Conservation (phyloP, 805 yeast genomes). For the Zygotorulaspora chibaensis region DNA sequence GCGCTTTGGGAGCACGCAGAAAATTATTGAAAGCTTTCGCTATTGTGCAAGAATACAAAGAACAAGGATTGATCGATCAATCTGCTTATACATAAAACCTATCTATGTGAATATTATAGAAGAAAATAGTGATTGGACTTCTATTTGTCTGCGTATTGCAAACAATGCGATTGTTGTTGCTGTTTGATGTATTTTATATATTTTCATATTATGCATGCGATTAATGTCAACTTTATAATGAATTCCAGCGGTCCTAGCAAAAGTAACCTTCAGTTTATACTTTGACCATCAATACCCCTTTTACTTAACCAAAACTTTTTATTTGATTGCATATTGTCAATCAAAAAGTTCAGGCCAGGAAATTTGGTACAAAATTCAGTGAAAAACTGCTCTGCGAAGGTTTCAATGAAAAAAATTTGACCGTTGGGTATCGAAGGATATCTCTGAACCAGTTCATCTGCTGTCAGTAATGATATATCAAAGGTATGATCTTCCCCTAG, state of each 20-base stretch:
- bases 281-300: neutral
- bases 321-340: constrained; percentile 50
- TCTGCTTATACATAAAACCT: constrained; percentile 18
- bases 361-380: constrained; percentile 54
- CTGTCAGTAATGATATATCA: constrained; percentile 3
- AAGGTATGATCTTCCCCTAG: neutral
- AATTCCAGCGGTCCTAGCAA: neutral
- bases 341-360: constrained; percentile 57
- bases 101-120: neutral
- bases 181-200: neutral
- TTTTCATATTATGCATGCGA: neutral
- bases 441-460: constrained; percentile 41
- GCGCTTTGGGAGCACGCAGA: constrained; percentile 93
- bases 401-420: constrained; percentile 76
- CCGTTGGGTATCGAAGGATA: constrained; percentile 58
- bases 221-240: neutral
- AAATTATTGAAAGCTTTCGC: constrained; percentile 89
- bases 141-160: constrained; percentile 2
- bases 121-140: neutral
- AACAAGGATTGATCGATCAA: constrained; percentile 35
- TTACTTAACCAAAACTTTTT: constrained; percentile 48
- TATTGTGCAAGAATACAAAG: constrained; percentile 61
- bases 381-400: constrained; percentile 79
- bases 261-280: neutral
- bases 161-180: neutral